Base-by-base conservation (phyloP, 2,329 filamentous ascomycete genomes). In the Cadophora gregata region DNA sequence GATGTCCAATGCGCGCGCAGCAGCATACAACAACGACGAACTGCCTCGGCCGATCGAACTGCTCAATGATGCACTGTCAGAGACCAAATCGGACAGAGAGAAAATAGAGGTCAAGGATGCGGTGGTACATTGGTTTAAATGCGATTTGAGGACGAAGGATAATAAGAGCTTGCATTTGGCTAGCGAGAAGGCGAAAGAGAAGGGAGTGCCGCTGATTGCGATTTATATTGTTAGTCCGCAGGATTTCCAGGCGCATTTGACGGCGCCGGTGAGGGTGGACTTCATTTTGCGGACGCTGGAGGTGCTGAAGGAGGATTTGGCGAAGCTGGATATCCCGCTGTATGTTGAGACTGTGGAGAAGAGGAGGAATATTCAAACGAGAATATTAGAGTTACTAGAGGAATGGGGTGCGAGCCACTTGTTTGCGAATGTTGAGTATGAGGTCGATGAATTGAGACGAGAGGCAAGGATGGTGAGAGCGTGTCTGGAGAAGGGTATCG, bases 61-160 rank as follows among this genome's bases (percentile, higher is more conserved):
- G 0, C 83, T 97, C 1, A 77, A 87, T 6, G 77, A 81, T 0
- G 88, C 89, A 0, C 81, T 93, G 5, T 76, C 82, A 27, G 85
- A 88, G 1, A 96, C 93, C 0, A 79, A 82, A 2, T 73, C 79
- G 0, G 77, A 79, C 42, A 84, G 91, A 9, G 80, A 82, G 31
- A 78, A 80, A 1, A 83, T 91, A 14, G 69, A 79, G 1, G 80
- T 84, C 0, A 85, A 86, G 33, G 81, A 86, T 29, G 87, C 89
- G 0, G 90, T 97, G 0, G 86, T 97, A 0, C 92, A 97, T 79
- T 97, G 93, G 93, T 97, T 95, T 82, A 96, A 96, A 79, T 88
- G 86, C 74, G 94, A 97, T 77, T 79, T 97, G 60, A 85, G 93
- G 2, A 83, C 85, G 1, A 78, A 80, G 0, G 94, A 97, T 77